Evolutionary conservation across 1,284 basidiomycete species (phyloP).

Genomic region (Rhodotorula sp.): DNA sequence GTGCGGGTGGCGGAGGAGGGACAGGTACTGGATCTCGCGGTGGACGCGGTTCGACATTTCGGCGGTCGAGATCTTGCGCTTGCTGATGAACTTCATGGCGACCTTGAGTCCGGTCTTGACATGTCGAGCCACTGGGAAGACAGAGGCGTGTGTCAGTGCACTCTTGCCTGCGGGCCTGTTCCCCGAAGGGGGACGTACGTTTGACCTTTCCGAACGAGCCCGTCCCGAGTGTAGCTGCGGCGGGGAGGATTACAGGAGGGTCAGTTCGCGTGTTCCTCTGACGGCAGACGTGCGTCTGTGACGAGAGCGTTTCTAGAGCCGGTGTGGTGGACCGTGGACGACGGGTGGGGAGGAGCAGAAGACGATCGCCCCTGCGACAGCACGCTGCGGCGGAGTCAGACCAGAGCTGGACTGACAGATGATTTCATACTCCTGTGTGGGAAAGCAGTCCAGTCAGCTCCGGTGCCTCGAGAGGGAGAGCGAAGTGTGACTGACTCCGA

Average conservation of each 20-base stretch:
- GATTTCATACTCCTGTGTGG: conserved; percentile 49
- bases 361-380: no score
- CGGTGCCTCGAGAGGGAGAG: not conserved
- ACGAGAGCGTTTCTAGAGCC: no score
- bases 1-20: conserved; percentile 84
- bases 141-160: not conserved
- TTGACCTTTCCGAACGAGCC: conserved; percentile 99
- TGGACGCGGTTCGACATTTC: conserved; percentile 90
- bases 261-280: not conserved
- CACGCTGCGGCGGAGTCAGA: no score
- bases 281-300: no score
- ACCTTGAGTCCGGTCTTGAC: conserved; percentile 92
- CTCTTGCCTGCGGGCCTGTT: not conserved
- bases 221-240: conserved; percentile 54
- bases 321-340: no score
- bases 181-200: conserved; percentile 60
- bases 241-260: not conserved
- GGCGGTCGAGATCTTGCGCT: conserved; percentile 85
- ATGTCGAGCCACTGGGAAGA: conserved; percentile 76
- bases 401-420: conserved; percentile 39
- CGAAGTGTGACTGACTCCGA: conserved; percentile 17
- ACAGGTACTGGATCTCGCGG: conserved; percentile 93
- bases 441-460: not conserved
- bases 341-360: not conserved
- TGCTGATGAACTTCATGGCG: conserved; percentile 96